Conservation (phyloP, 352 stramenopile species). For the Phytophthora hybrid region DNA sequence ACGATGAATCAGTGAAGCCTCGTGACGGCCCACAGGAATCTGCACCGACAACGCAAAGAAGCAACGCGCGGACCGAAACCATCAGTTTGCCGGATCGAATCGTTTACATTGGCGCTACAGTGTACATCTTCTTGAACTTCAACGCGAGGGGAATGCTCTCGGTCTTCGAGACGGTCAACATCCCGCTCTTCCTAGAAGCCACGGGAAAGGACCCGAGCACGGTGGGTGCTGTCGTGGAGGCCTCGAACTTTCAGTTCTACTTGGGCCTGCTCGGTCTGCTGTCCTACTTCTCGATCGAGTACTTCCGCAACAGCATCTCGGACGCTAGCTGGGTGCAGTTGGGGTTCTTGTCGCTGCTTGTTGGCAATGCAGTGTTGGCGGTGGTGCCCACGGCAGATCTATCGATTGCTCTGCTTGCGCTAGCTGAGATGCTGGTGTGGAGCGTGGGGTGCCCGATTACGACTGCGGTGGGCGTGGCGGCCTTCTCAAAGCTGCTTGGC, state of each 20-base stretch:
- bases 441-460: constrained; percentile 79
- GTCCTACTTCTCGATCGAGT: constrained; percentile 78
- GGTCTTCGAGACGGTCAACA: constrained; percentile 83
- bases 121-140: constrained; percentile 84
- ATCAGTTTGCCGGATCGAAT: constrained; percentile 58
- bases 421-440: constrained; percentile 73
- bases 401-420: constrained; percentile 48
- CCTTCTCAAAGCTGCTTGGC: constrained; percentile 76
- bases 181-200: constrained; percentile 72
- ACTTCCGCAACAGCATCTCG: constrained; percentile 65
- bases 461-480: constrained; percentile 69
- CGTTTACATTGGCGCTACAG: constrained; percentile 60
- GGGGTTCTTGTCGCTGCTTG: constrained; percentile 64
- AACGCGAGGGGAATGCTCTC: constrained; percentile 76
- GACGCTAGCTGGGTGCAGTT: constrained; percentile 70
- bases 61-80: constrained; percentile 34
- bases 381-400: constrained; percentile 41
- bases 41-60: constrained; percentile 33
- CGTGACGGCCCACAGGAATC: constrained; percentile 56
- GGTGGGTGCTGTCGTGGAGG: constrained; percentile 53
- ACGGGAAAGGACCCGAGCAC: constrained; percentile 62
- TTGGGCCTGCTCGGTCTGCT: constrained; percentile 69
- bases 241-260: constrained; percentile 85
- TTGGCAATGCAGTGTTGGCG: constrained; percentile 67
- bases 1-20: constrained; percentile 57